Percentiles rank a stretch among this genome's conserved stretches.
Conservation (phyloP, 257 asterid species). For the Catharanthus roseus region DNA sequence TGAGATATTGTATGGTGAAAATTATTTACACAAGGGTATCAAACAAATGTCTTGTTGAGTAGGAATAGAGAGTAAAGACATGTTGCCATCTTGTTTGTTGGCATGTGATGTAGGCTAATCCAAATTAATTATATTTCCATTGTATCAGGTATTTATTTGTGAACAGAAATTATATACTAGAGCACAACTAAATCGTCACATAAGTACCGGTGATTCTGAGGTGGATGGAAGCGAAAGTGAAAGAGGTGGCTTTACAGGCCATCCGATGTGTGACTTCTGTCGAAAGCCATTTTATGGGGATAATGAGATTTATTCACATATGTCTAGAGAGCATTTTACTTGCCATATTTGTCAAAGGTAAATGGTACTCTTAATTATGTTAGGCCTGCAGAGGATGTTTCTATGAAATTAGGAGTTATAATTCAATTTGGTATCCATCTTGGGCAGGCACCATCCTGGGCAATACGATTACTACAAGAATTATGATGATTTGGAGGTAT, state of each 20-base stretch:
- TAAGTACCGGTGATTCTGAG: slow-evolving; percentile 77
- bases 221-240: slow-evolving; percentile 99
- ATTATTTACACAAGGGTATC: neutral
- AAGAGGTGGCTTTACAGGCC: slow-evolving; percentile 95
- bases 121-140: slow-evolving; percentile 20
- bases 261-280: slow-evolving; percentile 89
- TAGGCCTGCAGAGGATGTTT: neutral
- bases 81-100: neutral
- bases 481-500: slow-evolving; percentile 89
- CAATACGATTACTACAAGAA: slow-evolving; percentile 84
- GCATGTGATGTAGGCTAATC: slow-evolving; percentile 10
- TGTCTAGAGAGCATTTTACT: slow-evolving; percentile 94
- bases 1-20: neutral
- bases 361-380: neutral
- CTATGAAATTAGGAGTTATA: neutral
- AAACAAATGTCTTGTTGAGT: neutral
- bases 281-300: slow-evolving; percentile 87
- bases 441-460: slow-evolving; percentile 89
- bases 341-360: slow-evolving; percentile 97
- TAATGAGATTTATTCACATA: slow-evolving; percentile 79
- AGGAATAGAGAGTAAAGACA: neutral
- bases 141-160: slow-evolving; percentile 73
- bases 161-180: slow-evolving; percentile 90
- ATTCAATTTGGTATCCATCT: neutral
- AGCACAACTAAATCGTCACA: slow-evolving; percentile 79